These are phyloP conservation scores for Oemleria cerasiformis DNA, from an alignment of 306 rosid genomes.

Conservation along the genomic window DNA sequence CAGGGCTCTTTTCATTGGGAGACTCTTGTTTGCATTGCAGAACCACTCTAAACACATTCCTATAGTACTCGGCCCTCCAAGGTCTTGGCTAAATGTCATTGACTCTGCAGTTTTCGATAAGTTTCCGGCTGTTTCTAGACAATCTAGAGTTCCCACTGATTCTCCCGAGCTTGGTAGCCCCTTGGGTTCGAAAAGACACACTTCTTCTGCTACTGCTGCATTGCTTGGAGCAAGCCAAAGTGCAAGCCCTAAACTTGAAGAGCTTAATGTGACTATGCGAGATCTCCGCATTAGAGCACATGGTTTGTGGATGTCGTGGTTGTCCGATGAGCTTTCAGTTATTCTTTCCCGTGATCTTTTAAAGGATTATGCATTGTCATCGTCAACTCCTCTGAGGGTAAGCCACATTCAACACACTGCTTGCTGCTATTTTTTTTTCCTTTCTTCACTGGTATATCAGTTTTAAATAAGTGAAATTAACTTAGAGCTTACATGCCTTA, in stretches of 20 bases:
- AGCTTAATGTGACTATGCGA: conserved; percentile 54
- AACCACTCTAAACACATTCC: conserved; percentile 84
- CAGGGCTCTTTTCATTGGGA: conserved; percentile 85
- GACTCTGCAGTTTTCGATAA: conserved; percentile 52
- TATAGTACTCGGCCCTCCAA: conserved; percentile 80
- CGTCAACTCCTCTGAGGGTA: conserved; percentile 82
- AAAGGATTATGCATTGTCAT: conserved; percentile 72
- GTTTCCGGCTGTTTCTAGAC: conserved; percentile 60
- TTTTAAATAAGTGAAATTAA: neutral
- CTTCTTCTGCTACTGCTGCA: conserved; percentile 64
- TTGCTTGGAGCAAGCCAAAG: conserved; percentile 78
- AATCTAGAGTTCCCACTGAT: conserved; percentile 54
- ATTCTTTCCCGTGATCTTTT: conserved; percentile 61
- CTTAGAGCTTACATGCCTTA: neutral
- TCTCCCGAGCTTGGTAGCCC: conserved; percentile 49
- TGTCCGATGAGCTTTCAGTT: conserved; percentile 71
- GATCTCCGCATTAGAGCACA: conserved; percentile 87
- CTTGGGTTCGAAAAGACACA: conserved; percentile 47
- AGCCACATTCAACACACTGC: conserved; percentile 22
- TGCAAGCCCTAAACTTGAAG: conserved; percentile 75
- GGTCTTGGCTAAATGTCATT: conserved; percentile 69
- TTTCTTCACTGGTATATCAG: neutral
- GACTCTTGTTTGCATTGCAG: conserved; percentile 85
- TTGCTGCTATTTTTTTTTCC: conserved; percentile 19
- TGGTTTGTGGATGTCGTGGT: conserved; percentile 85